A percentile compares a stretch with the other conserved stretches of the same genome.
Evolutionary conservation across 2,329 filamentous ascomycete genomes (phyloP).

Genomic region (Aspergillus pseudonomiae): DNA sequence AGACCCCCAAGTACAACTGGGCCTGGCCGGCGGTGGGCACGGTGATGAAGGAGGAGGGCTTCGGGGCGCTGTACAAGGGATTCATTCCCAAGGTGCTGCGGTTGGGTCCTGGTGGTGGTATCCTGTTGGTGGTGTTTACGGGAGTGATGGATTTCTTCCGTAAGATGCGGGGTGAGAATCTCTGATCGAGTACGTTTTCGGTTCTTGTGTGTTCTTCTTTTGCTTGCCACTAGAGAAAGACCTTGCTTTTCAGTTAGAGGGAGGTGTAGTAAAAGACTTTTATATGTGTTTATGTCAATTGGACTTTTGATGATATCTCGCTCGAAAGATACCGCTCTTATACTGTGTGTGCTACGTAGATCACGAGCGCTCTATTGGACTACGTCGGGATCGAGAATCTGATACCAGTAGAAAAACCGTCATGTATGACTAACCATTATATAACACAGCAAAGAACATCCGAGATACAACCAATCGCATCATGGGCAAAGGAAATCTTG

Average conservation of each 20-base stretch:
- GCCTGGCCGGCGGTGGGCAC: constrained; percentile 85
- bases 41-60: constrained; percentile 91
- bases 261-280: constrained; percentile 7
- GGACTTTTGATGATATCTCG: background rate
- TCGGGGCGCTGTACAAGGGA: constrained; percentile 91
- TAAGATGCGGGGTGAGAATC: constrained; percentile 55
- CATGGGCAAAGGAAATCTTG: background rate
- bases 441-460: constrained; percentile 6
- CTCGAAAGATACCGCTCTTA: background rate
- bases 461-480: constrained; percentile 4
- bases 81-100: constrained; percentile 93
- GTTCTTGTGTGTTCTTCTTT: background rate
- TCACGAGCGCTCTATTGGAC: too few relatives aligned
- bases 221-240: constrained; percentile 10
- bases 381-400: background rate
- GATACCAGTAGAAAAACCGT: background rate
- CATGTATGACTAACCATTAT: background rate
- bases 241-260: constrained; percentile 4
- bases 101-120: constrained; percentile 70
- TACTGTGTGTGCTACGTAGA: background rate
- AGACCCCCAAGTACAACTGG: constrained; percentile 96
- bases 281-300: background rate
- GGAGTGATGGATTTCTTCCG: constrained; percentile 79
- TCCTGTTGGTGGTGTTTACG: constrained; percentile 54
- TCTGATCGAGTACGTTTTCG: background rate